These are phyloP conservation scores for Tothia fuscella DNA, from an alignment of 2,329 filamentous ascomycete species.

Conservation along the genomic window DNA sequence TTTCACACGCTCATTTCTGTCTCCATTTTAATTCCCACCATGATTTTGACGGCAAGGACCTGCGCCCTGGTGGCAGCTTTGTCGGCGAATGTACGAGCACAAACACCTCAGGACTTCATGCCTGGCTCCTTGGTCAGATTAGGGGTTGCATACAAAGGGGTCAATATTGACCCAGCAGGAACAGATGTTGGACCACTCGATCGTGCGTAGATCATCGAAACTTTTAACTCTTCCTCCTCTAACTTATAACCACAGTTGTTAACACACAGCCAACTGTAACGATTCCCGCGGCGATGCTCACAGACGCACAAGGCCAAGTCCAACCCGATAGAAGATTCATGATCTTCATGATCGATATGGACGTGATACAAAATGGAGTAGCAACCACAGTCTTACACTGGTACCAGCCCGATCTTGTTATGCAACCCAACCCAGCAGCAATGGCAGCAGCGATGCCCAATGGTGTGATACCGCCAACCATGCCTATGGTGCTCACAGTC, in stretches of 20 bases:
- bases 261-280: slow-evolving; percentile 1
- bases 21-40: too few species aligned
- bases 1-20: too few species aligned
- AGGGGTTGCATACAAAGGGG: slow-evolving; percentile 1
- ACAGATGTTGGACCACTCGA: neutral
- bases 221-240: too few species aligned
- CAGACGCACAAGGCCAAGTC: slow-evolving; percentile 7
- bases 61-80: too few species aligned
- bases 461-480: neutral
- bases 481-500: neutral
- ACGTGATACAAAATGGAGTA: slow-evolving; percentile 8
- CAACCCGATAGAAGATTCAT: slow-evolving; percentile 6
- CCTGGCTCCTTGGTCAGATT: slow-evolving; percentile 10
- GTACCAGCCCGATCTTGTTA: slow-evolving; percentile 11
- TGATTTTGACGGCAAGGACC: too few species aligned
- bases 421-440: neutral
- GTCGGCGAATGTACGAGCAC: slow-evolving; percentile 2
- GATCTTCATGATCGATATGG: slow-evolving; percentile 12
- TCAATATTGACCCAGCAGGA: slow-evolving; percentile 10
- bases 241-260: slow-evolving; percentile 1
- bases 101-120: slow-evolving; percentile 11
- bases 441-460: neutral
- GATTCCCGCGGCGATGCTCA: slow-evolving; percentile 3
- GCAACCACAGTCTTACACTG: slow-evolving; percentile 12
- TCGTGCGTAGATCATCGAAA: neutral